Evolutionary conservation across 2,329 filamentous ascomycete genomes (phyloP).

Genomic region (Aplosporella prunicola): DNA sequence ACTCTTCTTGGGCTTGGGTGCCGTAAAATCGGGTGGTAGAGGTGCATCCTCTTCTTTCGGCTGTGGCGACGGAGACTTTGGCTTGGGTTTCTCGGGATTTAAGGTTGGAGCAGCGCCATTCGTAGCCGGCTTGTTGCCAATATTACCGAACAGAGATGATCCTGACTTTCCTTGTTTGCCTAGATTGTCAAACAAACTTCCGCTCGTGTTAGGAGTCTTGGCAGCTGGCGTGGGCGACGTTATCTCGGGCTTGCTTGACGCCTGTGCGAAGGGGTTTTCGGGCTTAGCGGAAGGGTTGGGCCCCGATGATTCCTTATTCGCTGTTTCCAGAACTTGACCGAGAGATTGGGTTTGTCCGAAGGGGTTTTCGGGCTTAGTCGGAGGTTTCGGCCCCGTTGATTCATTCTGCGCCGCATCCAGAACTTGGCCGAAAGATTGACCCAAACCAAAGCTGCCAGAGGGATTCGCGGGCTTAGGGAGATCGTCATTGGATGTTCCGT

Average conservation of each 20-base stretch:
- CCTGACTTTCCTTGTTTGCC: too few species aligned
- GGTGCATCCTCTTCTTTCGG: conserved; percentile 18
- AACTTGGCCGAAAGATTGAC: conserved; percentile 50
- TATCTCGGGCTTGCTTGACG: conserved; percentile 19
- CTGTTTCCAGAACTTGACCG: conserved; percentile 46
- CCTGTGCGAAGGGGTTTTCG: neutral
- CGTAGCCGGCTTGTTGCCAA: neutral
- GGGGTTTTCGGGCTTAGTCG: conserved; percentile 8
- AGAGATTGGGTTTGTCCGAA: conserved; percentile 43
- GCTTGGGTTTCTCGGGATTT: neutral
- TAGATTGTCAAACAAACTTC: conserved; percentile 3
- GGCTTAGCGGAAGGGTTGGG: conserved; percentile 8
- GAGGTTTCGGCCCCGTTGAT: conserved; percentile 1
- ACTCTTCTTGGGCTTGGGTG: conserved; percentile 13
- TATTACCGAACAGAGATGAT: conserved; percentile 2
- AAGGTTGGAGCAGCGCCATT: neutral
- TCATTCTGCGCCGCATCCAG: conserved; percentile 36
- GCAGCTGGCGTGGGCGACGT: conserved; percentile 30
- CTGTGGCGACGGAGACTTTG: neutral
- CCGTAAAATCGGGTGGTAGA: conserved; percentile 28
- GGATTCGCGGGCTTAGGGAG: conserved; percentile 39
- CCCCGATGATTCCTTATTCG: conserved; percentile 1
- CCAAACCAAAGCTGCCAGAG: conserved; percentile 48
- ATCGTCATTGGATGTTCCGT: conserved; percentile 52
- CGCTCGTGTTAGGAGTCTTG: conserved; percentile 14